Evolutionary conservation across 441 rosid species (phyloP), one percentile per base, ranked within the genome.

Genomic region (Corymbia citriodora): DNA sequence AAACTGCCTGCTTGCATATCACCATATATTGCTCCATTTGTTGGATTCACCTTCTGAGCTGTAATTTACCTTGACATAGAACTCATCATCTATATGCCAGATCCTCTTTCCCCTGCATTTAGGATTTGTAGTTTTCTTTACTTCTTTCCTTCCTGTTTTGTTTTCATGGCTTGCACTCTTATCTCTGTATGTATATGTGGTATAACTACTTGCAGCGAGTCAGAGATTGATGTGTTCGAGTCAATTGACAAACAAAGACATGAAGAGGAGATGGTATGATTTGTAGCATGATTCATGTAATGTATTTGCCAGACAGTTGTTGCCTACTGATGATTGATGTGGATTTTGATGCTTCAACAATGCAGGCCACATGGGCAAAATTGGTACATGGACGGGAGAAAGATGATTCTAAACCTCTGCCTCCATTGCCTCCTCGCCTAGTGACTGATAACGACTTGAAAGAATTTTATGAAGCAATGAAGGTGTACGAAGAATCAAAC

Each of bases 211-310:
- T 36, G 61, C 96, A 97, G 99, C 83, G 99, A 97, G 93, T 90
- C 97, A 49, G 99, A 97, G 98, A 97, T 97, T 88, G 99, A 97
- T 89, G 88, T 97, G 29, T 97, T 97, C 93, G 99, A 97, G 91
- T 96, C 98, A 89, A 92, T 97, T 93, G 99, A 97, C 93, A 94
- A 92, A 85, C 93, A 93, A 91, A 95, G 99, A 93, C 93, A 87
- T 83, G 98, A 97, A 91, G 92, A 94, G 88, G 99, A 97, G 93
- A 93, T 89, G 98, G 99, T 97, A 94, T 87, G 94, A 59, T 31
- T 54, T 79, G 53, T 45, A 79, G 85, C 18, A 79, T 79, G 85
- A 79, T 79, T 79, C 27, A 27, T 79, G 17, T 45, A 79, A 45
- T 45, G 85, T 79, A 79, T 79, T 45, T 79, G 50, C 85, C 23